A percentile compares a stretch with the other conserved stretches of the same genome.
These are phyloP conservation scores for Hypoxylon crocopeplum DNA, from an alignment of 495 filamentous ascomycete species.

Conservation along the genomic window DNA sequence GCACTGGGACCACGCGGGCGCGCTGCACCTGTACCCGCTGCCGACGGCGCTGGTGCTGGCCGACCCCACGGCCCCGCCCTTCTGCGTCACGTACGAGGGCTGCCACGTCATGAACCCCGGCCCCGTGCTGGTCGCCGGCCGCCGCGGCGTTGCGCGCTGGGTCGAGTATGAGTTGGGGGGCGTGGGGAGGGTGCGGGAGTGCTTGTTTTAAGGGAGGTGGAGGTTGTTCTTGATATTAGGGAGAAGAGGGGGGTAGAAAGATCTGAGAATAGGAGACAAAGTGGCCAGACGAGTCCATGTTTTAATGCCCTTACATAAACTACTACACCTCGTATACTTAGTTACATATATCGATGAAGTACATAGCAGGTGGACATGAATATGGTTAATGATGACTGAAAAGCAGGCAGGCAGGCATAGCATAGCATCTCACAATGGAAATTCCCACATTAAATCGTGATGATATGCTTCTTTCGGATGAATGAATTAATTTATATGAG, in stretches of 20 bases:
- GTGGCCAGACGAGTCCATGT: too few species aligned
- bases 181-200: conserved; percentile 54
- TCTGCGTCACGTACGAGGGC: conserved; percentile 88
- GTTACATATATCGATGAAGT: too few species aligned
- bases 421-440: too few species aligned
- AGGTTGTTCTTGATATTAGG: too few species aligned
- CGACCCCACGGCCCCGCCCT: conserved; percentile 79
- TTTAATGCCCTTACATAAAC: too few species aligned
- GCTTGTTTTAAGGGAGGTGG: conserved; percentile 50
- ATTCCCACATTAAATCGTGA: too few species aligned
- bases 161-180: conserved; percentile 79
- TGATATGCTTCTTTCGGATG: too few species aligned
- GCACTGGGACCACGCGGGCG: conserved; percentile 80
- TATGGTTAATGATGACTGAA: too few species aligned
- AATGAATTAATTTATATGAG: too few species aligned
- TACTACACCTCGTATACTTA: too few species aligned
- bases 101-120: conserved; percentile 97
- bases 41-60: conserved; percentile 83
- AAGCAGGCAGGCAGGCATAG: too few species aligned
- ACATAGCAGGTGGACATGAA: too few species aligned
- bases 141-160: conserved; percentile 74
- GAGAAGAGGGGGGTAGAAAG: background rate
- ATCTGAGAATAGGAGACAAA: background rate
- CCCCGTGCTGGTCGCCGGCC: conserved; percentile 67
- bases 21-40: conserved; percentile 83